Base-by-base conservation (phyloP, 1,284 basidiomycete species). In the Phellinidium pouzarii region DNA sequence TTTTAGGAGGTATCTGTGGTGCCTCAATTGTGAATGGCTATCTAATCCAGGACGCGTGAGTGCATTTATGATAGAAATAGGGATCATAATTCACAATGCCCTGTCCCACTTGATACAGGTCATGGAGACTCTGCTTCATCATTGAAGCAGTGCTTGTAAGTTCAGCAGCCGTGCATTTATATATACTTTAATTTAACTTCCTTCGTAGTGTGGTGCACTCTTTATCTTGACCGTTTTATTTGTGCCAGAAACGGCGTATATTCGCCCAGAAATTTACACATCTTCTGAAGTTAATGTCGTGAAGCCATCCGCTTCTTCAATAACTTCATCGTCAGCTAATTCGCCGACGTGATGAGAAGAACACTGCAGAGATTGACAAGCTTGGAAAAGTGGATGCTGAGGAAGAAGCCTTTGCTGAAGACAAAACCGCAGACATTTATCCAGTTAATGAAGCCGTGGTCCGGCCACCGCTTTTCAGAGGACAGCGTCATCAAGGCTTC, bases 11-110 rank as follows among this genome's bases (percentile, higher is more conserved):
- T 4, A 59, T 59, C 9, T 57, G 53, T 43, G 53, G 55, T 4
- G 58, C 57, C 9, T 57, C 45, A 22, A 57, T 59, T 34, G 58
- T 59, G 4, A 59, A 59, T 37, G 58, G 58, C 23, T 59, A 53
- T 31, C 43, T 59, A 14, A 59, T 59, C 36, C 49, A 59, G 53
- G 50, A 59, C 29, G 58, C 50, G 56, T 58, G 29, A 23, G 57
- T 55, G 7, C 8, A 23, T 12, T n/a, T n/a, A 8, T 42, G 4
- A 8, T 3, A n/a, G 11, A 14, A 23, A 6, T 20, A 6, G 31
- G 11, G 14, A 34, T 12, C 3, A 1, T 37, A 34, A 20, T 23
- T 4, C n/a, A 5, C 29, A 50, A 7, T 25, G 3, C 6, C 20
- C 27, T 12, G 42, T 14, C 11, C 11, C 12, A 11, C 6, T 19